A percentile compares a stretch with the other conserved stretches of the same genome.
Evolutionary conservation across 805 yeast species (phyloP).

Genomic region (Tetrapisispora fleetii): DNA sequence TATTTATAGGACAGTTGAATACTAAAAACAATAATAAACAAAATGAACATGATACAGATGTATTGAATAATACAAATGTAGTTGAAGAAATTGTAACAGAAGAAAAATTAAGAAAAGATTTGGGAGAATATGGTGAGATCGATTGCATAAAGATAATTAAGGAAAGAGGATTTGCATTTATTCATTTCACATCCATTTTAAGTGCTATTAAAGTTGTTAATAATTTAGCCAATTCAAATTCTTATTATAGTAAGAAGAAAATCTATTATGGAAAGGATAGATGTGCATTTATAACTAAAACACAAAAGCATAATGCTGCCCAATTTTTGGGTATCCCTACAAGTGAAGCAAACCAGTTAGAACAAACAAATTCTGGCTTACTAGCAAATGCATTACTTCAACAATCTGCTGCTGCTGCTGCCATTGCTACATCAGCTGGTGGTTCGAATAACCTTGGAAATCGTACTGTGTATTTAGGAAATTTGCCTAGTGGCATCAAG

Average conservation of each 20-base stretch:
- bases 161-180: constrained; percentile 80
- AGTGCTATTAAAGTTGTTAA: constrained; percentile 83
- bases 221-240: constrained; percentile 51
- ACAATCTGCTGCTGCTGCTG: constrained; percentile 96
- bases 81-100: constrained; percentile 34
- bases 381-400: constrained; percentile 71
- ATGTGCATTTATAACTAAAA: constrained; percentile 86
- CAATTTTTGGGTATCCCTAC: constrained; percentile 88
- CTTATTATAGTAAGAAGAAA: constrained; percentile 65
- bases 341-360: constrained; percentile 71
- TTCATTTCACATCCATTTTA: constrained; percentile 78
- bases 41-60: not conserved
- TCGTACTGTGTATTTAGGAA: constrained; percentile 86
- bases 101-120: constrained; percentile 54
- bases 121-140: constrained; percentile 67
- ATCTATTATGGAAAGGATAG: constrained; percentile 91
- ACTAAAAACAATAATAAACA: constrained; percentile 30
- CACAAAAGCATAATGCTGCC: constrained; percentile 95
- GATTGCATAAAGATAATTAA: constrained; percentile 73
- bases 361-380: constrained; percentile 51
- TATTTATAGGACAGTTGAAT: constrained; percentile 73
- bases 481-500: constrained; percentile 77
- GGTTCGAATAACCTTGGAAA: constrained; percentile 89
- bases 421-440: constrained; percentile 89
- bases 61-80: not conserved